Evolutionary conservation across 1,284 basidiomycete species (phyloP), one percentile per base, ranked within the genome.

Genomic region (Trametes hirsuta): DNA sequence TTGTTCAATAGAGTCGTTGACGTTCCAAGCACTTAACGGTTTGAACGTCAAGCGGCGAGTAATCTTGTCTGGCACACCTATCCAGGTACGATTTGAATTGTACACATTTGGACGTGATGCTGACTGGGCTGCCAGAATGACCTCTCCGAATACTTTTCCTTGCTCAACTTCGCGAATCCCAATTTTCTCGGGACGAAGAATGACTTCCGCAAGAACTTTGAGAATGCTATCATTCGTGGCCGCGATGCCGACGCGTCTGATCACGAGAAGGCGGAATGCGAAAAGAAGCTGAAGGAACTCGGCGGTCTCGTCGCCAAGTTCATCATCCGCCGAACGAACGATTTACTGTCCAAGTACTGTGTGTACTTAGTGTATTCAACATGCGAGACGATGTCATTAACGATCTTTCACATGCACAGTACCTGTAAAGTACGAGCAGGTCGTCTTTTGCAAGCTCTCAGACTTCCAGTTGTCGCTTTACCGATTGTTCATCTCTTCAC

Each of bases 391-490:
- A 66, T 59, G 45, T 39, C n/a, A 49, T 56, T 53, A 47, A 69
- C 36, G 6, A 8, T 8, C 30, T 30, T 30, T 8, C 15, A n/a
- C 34, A 34, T 35, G 22, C 54, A 3, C 67, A 97, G 95, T 99
- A 45, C 97, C 97, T 3, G 94, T 99, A 78, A 99, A 99, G 75
- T 98, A 99, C 79, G 97, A 99, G 76, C 95, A 98, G 64, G 97
- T 99, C 66, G 97, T 99, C 1, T 99, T 99, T 77, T 98, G 97
- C 75, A 83, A 87, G 48, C 85, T 95, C 14, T 96, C 95, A 1
- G 82, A 90, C 2, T 91, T 99, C 70, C 97, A 99, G 71, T 79
- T 95, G 5, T 82, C 90, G 1, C 80, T 99, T 3, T 99, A 99
- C 75, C 87, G 90, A 41, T 83, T 94, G 47, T 99, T 99, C 72